phyloP scores from a whole-genome alignment of 2,329 filamentous ascomycete species.

The Diplocarpon mali region DNA sequence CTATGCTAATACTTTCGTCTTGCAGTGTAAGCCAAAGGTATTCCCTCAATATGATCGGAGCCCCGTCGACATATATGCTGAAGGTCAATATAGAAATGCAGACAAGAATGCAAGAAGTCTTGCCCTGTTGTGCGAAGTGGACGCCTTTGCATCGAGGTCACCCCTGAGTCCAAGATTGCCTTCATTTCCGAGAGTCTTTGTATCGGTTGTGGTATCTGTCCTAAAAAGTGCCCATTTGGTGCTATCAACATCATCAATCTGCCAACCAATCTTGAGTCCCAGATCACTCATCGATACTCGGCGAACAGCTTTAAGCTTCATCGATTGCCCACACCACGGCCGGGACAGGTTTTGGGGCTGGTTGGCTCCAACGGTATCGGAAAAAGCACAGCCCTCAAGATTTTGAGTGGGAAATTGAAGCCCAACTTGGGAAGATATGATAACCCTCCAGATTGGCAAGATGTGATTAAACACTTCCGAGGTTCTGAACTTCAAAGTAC shows the following conservation, averaged over 20 bases:
- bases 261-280: constrained; percentile 95
- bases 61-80: constrained; percentile 19
- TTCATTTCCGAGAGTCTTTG: constrained; percentile 96
- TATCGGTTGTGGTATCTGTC: constrained; percentile 98
- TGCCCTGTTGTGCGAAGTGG: constrained; percentile 95
- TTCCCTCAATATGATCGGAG: constrained; percentile 1
- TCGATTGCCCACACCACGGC: constrained; percentile 87
- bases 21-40: constrained; percentile 81
- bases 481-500: constrained; percentile 93
- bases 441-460: constrained; percentile 97
- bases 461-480: constrained; percentile 96
- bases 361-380: constrained; percentile 99
- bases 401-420: constrained; percentile 96
- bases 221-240: constrained; percentile 97
- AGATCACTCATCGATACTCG: constrained; percentile 97
- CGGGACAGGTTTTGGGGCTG: constrained; percentile 88
- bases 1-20: constrained; percentile 28
- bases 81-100: constrained; percentile 64
- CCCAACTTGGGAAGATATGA: constrained; percentile 92
- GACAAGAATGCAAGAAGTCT: constrained; percentile 98
- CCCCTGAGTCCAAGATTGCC: constrained; percentile 78
- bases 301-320: constrained; percentile 99
- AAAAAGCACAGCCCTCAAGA: constrained; percentile 99
- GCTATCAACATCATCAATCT: constrained; percentile 99
- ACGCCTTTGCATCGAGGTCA: constrained; percentile 95